phyloP scores from a whole-genome alignment of 352 stramenopile genomes.

The Globisporangium iwayamae region DNA sequence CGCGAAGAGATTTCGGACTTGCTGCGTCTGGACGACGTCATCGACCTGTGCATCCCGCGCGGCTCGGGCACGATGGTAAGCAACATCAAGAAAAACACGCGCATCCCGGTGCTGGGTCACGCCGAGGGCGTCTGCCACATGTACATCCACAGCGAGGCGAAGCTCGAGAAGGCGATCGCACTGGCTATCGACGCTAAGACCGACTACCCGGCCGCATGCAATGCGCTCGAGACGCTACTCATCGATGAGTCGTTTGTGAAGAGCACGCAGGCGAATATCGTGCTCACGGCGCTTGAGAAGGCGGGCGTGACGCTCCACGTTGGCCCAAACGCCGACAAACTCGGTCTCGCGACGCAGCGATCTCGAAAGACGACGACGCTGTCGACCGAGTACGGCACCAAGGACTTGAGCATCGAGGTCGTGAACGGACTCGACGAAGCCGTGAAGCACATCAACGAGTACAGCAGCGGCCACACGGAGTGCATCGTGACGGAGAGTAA shows the following conservation, averaged over 20 bases:
- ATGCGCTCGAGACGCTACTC: slow-evolving; percentile 96
- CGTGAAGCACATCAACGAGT: slow-evolving; percentile 94
- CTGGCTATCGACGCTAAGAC: slow-evolving; percentile 98
- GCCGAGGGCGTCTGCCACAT: slow-evolving; percentile 98
- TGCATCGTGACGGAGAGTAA: slow-evolving; percentile 94
- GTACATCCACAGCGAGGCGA: slow-evolving; percentile 93
- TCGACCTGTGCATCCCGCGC: slow-evolving; percentile 98
- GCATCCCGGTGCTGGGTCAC: slow-evolving; percentile 97
- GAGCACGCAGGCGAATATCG: slow-evolving; percentile 61
- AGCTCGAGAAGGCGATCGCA: slow-evolving; percentile 79
- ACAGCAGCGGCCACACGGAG: slow-evolving; percentile 97
- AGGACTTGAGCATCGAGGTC: slow-evolving; percentile 93
- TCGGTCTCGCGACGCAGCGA: slow-evolving; percentile 54
- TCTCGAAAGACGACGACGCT: slow-evolving; percentile 77
- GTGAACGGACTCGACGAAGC: slow-evolving; percentile 87
- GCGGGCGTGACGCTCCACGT: slow-evolving; percentile 93
- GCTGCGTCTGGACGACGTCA: slow-evolving; percentile 94
- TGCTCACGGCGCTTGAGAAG: slow-evolving; percentile 83
- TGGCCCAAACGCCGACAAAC: slow-evolving; percentile 81
- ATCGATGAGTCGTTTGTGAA: slow-evolving; percentile 89
- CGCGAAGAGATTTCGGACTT: slow-evolving; percentile 92
- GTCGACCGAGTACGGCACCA: slow-evolving; percentile 94
- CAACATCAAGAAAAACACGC: slow-evolving; percentile 96
- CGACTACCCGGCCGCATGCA: slow-evolving; percentile 97
- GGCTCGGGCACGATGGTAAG: slow-evolving; percentile 94